Base-by-base conservation (phyloP, 2,329 filamentous ascomycete genomes). In the Penicillium sp. region DNA sequence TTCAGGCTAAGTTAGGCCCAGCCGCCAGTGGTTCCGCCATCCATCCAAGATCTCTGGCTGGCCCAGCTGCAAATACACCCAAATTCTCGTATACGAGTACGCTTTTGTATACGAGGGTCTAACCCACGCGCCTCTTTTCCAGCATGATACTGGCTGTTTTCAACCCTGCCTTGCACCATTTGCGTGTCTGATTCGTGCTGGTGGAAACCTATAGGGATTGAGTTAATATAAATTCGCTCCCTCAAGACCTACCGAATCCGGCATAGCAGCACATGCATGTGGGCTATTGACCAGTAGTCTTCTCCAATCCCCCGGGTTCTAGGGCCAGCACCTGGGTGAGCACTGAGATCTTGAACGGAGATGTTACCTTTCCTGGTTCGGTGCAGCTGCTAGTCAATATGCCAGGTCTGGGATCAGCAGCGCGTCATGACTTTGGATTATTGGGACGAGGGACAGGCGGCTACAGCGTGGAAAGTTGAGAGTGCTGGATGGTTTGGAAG, bases 271-370 rank as follows among this genome's bases (percentile, higher is more conserved):
- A 58, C 51, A 53, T 24, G 47, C 13, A 46, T 56, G 64, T 63
- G 64, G 50, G 50, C 40, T 35, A 51, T 58, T 19, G 59, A 60
- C 47, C 54, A 47, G 44, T 40, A 24, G 50, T 41, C 37, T 61
- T 44, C 60, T 60, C 60, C 61, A 58, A 36, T 39, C 49, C 40
- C 56, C 51, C 55, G 50, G 56, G 44, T 11, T 19, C 31, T 49
- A 54, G 54, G 37, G 24, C 51, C 27, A 44, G 27, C 27, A 54
- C 33, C 57, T 56, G 55, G 49, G 52, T 6, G 24, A 27, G 24
- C 1, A 6, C 22, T 55, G 24, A 65, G 63, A 67, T 65, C 62
- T 55, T 37, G 22, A 44, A 52, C 62, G 60, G 63, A 53, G 55
- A 64, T 61, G 33, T 62, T 64, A 47, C 64, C 51, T 36, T 56